Evolutionary conservation across 2,329 filamentous ascomycete genomes (phyloP), one percentile per base, ranked within the genome.

Genomic region (Sporothrix mexicana): DNA sequence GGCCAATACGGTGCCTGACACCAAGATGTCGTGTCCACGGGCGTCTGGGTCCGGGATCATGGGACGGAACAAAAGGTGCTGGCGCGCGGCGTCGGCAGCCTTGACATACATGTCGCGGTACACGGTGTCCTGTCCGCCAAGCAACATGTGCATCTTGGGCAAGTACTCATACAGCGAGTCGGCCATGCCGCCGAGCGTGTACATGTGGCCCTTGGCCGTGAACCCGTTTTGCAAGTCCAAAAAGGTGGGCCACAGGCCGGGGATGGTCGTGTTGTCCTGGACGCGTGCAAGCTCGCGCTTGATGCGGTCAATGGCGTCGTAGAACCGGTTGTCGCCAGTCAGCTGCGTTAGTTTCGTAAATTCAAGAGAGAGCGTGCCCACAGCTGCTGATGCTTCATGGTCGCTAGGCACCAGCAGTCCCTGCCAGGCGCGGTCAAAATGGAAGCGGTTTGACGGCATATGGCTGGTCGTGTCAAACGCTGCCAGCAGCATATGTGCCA

Each of bases 401-500:
- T 77, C 78, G 4, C 80, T 82, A 1, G 82, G 80, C 2, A 77
- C 68, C 55, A 81, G 81, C 1, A 73, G 71, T 0, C 82, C 82
- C 2, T 76, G 67, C 62, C 79, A 80, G n/a, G 82, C 82, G 7
- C 81, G 76, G 2, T 78, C 73, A 66, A 77, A 93, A 79, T 82
- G 90, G 85, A 75, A 87, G 89, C 77, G 92, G 82, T 77, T 91
- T 80, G 71, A 80, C 36, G 85, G 85, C 81, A 87, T 83, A 36
- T 84, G 90, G 80, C 97, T 97, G 0, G 94, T 94, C 0, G 95
- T 98, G 81, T 97, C 94, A 78, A 97, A 97, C 2, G 92, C 88
- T 66, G 91, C 90, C 83, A 94, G 93, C 45, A 97, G 83, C 75
- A 97, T 87, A 77, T 95, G 92, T 41, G 89, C 94, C 36, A 95